phyloP scores from a whole-genome alignment of 331 rosid genomes.

The Arachis monticola region DNA sequence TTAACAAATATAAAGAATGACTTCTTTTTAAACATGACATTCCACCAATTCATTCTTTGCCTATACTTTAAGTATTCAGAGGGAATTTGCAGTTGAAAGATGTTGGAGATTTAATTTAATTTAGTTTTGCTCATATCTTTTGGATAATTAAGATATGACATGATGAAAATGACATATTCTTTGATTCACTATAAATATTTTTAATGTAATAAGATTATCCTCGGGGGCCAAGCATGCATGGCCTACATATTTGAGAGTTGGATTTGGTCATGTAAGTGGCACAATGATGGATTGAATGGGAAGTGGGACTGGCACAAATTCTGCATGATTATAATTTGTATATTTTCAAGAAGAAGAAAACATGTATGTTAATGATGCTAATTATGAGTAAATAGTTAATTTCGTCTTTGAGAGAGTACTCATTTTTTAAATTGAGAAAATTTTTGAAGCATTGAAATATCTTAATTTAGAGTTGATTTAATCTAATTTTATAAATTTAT shows the following conservation, averaged over 20 bases:
- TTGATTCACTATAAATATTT: neutral
- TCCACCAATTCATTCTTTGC: slow-evolving; percentile 35
- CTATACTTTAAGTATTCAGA: slow-evolving; percentile 17
- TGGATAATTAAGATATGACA: neutral
- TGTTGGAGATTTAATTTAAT: slow-evolving; percentile 5
- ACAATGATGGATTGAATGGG: slow-evolving; percentile 11
- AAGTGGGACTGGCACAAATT: slow-evolving; percentile 41
- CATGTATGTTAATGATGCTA: neutral
- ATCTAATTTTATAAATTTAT: no score
- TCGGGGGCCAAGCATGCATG: slow-evolving; percentile 21
- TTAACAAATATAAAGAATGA: slow-evolving; percentile 20
- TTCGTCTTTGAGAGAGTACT: no score
- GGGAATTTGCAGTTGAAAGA: slow-evolving; percentile 27
- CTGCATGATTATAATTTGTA: slow-evolving; percentile 12
- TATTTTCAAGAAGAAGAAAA: slow-evolving; percentile 28
- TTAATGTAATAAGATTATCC: slow-evolving; percentile 8
- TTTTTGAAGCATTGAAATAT: no score
- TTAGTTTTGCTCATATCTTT: neutral
- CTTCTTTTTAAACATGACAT: neutral
- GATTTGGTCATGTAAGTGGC: slow-evolving; percentile 17
- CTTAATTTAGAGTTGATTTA: no score
- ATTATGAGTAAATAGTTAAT: no score
- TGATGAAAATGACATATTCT: slow-evolving; percentile 27
- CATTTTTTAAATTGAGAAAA: no score
- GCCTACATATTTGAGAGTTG: slow-evolving; percentile 23